Percentiles rank a stretch among this genome's conserved stretches.
Conservation (phyloP, 129 eudicot genomes). For the Pulicaria dysenterica region DNA sequence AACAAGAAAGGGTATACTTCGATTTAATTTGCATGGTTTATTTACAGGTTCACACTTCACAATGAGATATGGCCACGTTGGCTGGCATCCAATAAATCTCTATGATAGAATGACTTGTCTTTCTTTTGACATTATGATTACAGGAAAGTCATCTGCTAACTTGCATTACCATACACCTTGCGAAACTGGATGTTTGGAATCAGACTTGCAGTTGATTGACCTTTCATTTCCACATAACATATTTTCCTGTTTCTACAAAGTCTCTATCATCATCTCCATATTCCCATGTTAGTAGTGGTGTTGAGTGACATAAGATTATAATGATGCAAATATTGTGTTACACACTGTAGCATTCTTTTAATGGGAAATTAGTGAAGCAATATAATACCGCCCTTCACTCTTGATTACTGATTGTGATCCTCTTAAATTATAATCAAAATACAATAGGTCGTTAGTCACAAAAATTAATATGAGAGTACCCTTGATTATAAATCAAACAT, state of each 20-base stretch:
- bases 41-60: neutral
- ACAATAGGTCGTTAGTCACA: neutral
- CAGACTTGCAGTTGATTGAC: conserved; percentile 20
- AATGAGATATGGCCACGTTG: neutral
- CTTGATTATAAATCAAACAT: neutral
- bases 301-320: conserved; percentile 30
- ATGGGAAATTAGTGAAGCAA: conserved; percentile 29
- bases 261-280: neutral
- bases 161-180: conserved; percentile 18
- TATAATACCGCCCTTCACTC: neutral
- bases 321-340: conserved; percentile 28
- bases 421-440: neutral
- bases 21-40: neutral
- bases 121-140: conserved; percentile 3
- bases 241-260: conserved; percentile 21
- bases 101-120: neutral
- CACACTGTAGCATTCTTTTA: conserved; percentile 29
- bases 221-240: neutral
- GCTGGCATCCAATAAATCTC: conserved; percentile 28
- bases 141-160: neutral
- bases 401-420: neutral
- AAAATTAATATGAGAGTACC: neutral
- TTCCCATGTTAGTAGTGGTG: conserved; percentile 29
- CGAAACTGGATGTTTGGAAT: conserved; percentile 4
- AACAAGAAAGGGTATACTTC: neutral